Evolutionary conservation across 768 basidiomycete genomes (phyloP).

Genomic region (Multifurca ochricompacta): DNA sequence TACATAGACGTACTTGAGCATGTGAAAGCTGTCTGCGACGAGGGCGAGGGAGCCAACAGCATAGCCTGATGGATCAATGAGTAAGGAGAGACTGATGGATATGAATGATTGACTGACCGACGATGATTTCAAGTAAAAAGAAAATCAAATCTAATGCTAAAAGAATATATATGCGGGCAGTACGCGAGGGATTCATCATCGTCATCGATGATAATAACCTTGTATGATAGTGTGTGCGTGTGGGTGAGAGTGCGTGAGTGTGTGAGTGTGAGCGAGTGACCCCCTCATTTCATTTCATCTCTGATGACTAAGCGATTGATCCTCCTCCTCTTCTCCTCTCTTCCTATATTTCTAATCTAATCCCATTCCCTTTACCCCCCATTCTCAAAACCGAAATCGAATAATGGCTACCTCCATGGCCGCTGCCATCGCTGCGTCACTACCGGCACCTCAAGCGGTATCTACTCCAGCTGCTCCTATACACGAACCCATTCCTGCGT

Average conservation of each 20-base stretch:
- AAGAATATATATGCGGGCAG: slow-evolving; percentile 65
- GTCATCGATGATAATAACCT: too few relatives aligned
- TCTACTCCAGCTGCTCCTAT: slow-evolving; percentile 56
- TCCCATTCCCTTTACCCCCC: too few relatives aligned
- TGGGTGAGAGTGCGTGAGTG: slow-evolving; percentile 1
- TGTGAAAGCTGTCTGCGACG: slow-evolving; percentile 96
- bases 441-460: slow-evolving; percentile 57
- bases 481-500: slow-evolving; percentile 84
- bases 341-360: too few relatives aligned
- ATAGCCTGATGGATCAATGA: slow-evolving; percentile 51
- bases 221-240: too few relatives aligned
- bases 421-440: slow-evolving; percentile 79
- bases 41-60: slow-evolving; percentile 93
- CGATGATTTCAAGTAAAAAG: slow-evolving; percentile 80
- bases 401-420: slow-evolving; percentile 84
- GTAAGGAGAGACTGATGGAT: background rate
- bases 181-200: slow-evolving; percentile 54
- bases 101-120: slow-evolving; percentile 40
- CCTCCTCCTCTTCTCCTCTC: too few relatives aligned
- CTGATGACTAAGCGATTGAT: too few relatives aligned
- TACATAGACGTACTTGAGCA: slow-evolving; percentile 77
- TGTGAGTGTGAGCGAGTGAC: too few relatives aligned
- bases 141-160: slow-evolving; percentile 80
- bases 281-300: too few relatives aligned
- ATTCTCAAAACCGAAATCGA: too few relatives aligned